Evolutionary conservation across 192 early-diverging fungal genomes (phyloP).

Genomic region (Gonapodya sp.): DNA sequence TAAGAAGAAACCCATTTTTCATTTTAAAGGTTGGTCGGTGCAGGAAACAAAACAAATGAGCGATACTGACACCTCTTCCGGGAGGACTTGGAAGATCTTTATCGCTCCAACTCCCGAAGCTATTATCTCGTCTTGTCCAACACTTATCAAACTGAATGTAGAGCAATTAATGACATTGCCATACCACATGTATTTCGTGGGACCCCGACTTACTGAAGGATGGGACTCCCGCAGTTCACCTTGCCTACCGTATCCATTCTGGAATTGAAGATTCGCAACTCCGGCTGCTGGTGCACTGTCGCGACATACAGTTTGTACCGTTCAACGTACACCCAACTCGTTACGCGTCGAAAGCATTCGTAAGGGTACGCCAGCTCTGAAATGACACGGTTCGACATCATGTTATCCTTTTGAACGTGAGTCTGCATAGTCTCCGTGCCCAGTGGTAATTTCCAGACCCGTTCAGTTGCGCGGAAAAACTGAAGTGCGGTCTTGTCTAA

Average conservation of each 20-base stretch:
- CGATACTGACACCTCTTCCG: background rate
- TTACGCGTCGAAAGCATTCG: background rate
- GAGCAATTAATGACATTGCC: background rate
- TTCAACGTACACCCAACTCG: background rate
- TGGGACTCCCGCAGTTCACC: background rate
- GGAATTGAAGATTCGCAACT: background rate
- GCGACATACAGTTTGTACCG: background rate
- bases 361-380: background rate
- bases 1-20: background rate
- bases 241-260: background rate
- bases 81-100: background rate
- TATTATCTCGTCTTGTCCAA: background rate
- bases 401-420: background rate
- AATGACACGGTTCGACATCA: background rate
- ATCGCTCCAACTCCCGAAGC: background rate
- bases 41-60: background rate
- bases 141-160: background rate
- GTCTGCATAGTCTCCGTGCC: background rate
- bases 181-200: background rate
- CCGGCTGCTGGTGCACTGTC: background rate
- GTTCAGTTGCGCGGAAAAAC: background rate
- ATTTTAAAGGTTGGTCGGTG: too few species aligned
- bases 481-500: background rate
- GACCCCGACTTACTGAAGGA: background rate
- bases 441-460: background rate